Percentiles rank a stretch among this genome's conserved stretches.
Conservation (phyloP, 2,329 filamentous ascomycete species). For the Didymella lethalis region DNA sequence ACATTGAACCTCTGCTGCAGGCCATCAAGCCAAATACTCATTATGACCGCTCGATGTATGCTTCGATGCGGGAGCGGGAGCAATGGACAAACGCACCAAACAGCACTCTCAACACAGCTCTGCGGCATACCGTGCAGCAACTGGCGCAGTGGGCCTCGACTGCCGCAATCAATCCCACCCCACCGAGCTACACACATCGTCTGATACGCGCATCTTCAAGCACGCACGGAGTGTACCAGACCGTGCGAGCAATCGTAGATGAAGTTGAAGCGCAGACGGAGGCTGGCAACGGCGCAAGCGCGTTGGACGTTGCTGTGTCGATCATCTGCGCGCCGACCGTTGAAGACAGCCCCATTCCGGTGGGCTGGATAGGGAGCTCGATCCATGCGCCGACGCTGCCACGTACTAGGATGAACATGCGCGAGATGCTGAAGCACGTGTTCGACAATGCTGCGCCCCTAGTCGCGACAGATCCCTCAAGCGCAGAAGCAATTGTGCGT, state of each 20-base stretch:
- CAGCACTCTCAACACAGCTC: slow-evolving; percentile 64
- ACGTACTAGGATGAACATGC: slow-evolving; percentile 61
- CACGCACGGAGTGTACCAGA: slow-evolving; percentile 67
- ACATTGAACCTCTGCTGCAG: slow-evolving; percentile 74
- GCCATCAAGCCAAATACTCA: slow-evolving; percentile 66
- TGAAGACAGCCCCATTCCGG: slow-evolving; percentile 46
- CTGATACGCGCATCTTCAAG: slow-evolving; percentile 69
- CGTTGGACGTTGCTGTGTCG: slow-evolving; percentile 73
- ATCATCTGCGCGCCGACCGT: slow-evolving; percentile 71
- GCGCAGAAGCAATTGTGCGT: slow-evolving; percentile 69
- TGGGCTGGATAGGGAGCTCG: slow-evolving; percentile 45
- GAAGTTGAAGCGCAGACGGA: slow-evolving; percentile 71
- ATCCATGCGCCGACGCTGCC: slow-evolving; percentile 37
- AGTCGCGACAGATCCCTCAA: slow-evolving; percentile 63
- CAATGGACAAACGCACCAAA: slow-evolving; percentile 67
- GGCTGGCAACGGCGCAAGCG: slow-evolving; percentile 65
- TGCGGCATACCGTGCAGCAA: slow-evolving; percentile 68
- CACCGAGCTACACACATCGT: slow-evolving; percentile 74
- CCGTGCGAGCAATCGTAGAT: slow-evolving; percentile 70
- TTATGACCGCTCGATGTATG: slow-evolving; percentile 67
- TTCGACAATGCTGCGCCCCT: slow-evolving; percentile 66
- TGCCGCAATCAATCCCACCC: slow-evolving; percentile 59
- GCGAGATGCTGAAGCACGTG: slow-evolving; percentile 66
- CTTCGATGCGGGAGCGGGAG: slow-evolving; percentile 72
- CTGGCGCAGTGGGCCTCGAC: slow-evolving; percentile 72